Evolutionary conservation across 129 eudicot species (phyloP).

Genomic region (Artemisia argyi): DNA sequence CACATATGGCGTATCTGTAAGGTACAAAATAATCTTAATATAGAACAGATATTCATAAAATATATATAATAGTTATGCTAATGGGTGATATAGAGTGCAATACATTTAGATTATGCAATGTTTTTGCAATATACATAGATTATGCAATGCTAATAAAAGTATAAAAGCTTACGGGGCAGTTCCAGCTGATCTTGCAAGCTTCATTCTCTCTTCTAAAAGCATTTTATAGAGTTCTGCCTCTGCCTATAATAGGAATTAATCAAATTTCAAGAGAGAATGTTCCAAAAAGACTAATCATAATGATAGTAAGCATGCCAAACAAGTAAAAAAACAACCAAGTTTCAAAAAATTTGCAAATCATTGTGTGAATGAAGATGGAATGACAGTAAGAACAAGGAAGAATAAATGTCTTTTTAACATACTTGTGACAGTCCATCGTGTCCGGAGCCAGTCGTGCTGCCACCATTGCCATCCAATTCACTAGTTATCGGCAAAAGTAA

Average conservation of each 20-base stretch:
- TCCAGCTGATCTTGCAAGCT: slow-evolving; percentile 81
- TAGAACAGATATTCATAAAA: not conserved
- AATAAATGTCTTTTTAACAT: slow-evolving; percentile 7
- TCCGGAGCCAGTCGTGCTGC: slow-evolving; percentile 35
- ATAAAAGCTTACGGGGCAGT: slow-evolving; percentile 84
- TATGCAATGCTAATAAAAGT: slow-evolving; percentile 9
- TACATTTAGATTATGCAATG: not conserved
- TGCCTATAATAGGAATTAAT: slow-evolving; percentile 41
- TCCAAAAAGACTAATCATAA: slow-evolving; percentile 13
- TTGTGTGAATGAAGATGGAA: not conserved
- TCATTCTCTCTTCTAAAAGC: slow-evolving; percentile 81
- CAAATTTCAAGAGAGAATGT: slow-evolving; percentile 8
- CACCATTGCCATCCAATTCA: slow-evolving; percentile 54
- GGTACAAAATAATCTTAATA: slow-evolving; percentile 12
- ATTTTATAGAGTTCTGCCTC: slow-evolving; percentile 71
- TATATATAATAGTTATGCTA: not conserved
- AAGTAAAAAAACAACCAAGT: slow-evolving; percentile 2
- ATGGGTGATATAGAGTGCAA: not conserved
- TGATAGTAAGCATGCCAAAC: slow-evolving; percentile 6
- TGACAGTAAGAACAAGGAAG: not conserved
- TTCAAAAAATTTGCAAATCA: not conserved
- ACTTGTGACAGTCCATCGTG: slow-evolving; percentile 65
- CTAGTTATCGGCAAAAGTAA: slow-evolving; percentile 58
- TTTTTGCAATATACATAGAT: not conserved
- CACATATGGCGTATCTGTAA: slow-evolving; percentile 84